Conservation (phyloP, 805 yeast species). For the Helenozyma baotianmanensis region DNA sequence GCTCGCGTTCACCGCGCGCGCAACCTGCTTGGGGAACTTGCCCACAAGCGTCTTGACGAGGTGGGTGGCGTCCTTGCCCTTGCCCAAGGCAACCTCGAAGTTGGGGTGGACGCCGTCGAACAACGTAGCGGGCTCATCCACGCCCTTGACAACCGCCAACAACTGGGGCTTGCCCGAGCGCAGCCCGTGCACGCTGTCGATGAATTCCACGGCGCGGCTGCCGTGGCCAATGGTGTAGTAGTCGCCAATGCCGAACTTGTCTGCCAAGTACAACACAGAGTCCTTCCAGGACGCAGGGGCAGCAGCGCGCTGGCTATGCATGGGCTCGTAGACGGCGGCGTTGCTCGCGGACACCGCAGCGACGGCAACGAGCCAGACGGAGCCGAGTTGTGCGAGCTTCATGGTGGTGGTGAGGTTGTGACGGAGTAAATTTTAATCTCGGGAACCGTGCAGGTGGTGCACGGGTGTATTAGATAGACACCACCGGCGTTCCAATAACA, state of each 20-base stretch:
- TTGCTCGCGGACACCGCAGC: conserved; percentile 8
- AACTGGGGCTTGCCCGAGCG: conserved; percentile 22
- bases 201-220: conserved; percentile 24
- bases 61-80: conserved; percentile 5
- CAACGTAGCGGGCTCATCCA: conserved; percentile 29
- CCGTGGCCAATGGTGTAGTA: conserved; percentile 27
- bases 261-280: conserved; percentile 42
- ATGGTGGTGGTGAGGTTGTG: conserved; percentile 7
- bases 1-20: conserved; percentile 5
- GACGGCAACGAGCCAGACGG: conserved; percentile 8
- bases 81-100: conserved; percentile 15
- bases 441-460: conserved; percentile 6
- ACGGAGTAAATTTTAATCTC: conserved; percentile 1
- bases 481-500: too few species aligned
- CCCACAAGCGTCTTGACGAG: conserved; percentile 13
- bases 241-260: conserved; percentile 38
- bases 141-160: conserved; percentile 40
- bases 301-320: conserved; percentile 1
- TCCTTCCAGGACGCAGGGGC: conserved; percentile 17
- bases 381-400: conserved; percentile 15
- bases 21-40: conserved; percentile 19
- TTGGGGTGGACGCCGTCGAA: conserved; percentile 19
- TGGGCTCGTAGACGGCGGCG: conserved; percentile 15
- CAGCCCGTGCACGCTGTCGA: conserved; percentile 15
- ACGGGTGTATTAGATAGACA: too few species aligned